phyloP scores from a whole-genome alignment of 495 filamentous ascomycete species.

The Chaetomium fimeti region DNA sequence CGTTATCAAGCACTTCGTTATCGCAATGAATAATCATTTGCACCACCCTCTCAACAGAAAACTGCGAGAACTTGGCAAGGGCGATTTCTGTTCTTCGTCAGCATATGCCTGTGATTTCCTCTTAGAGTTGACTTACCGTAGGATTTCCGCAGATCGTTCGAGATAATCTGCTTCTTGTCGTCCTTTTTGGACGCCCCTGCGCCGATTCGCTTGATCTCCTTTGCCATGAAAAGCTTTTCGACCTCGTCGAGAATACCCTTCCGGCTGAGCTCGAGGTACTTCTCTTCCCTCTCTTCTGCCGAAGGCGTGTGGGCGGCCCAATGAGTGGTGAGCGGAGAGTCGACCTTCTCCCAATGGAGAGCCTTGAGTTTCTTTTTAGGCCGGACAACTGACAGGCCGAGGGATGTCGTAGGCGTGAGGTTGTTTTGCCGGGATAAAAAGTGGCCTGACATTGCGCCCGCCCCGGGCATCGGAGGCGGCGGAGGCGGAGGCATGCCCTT shows the following conservation, averaged over 20 bases:
- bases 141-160: slow-evolving; percentile 82
- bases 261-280: slow-evolving; percentile 85
- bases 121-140: slow-evolving; percentile 57
- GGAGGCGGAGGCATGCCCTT: slow-evolving; percentile 47
- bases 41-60: slow-evolving; percentile 75
- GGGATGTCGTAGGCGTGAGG: slow-evolving; percentile 36
- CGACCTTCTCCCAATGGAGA: slow-evolving; percentile 98
- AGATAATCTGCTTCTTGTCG: slow-evolving; percentile 97
- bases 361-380: slow-evolving; percentile 99
- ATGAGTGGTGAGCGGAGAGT: slow-evolving; percentile 87
- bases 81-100: slow-evolving; percentile 66
- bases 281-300: slow-evolving; percentile 81
- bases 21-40: slow-evolving; percentile 97
- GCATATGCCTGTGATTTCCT: neutral
- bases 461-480: slow-evolving; percentile 60
- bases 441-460: slow-evolving; percentile 55
- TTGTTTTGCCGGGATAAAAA: slow-evolving; percentile 51
- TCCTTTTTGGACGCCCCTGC: slow-evolving; percentile 64
- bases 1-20: slow-evolving; percentile 83
- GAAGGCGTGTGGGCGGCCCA: slow-evolving; percentile 89
- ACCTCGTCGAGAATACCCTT: slow-evolving; percentile 97
- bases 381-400: slow-evolving; percentile 69
- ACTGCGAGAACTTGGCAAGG: slow-evolving; percentile 81
- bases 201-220: slow-evolving; percentile 87
- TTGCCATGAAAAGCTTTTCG: slow-evolving; percentile 94